phyloP scores from a whole-genome alignment of 257 asterid species.

The Nicotiana tomentosiformis region DNA sequence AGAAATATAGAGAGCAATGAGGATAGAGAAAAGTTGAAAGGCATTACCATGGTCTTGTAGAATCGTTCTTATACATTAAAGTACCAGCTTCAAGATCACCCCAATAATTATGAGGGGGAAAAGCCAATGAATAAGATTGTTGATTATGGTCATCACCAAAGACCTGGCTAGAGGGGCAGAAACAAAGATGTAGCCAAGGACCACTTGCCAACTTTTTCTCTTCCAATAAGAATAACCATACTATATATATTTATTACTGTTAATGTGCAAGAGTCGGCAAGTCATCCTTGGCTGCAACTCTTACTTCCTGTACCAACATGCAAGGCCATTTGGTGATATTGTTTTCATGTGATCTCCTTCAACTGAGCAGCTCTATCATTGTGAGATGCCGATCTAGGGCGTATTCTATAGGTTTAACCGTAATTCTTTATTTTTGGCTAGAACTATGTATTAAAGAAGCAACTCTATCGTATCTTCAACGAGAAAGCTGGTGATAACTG shows the following conservation, averaged over 20 bases:
- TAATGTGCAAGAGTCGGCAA: not conserved
- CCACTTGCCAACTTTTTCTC: slow-evolving; percentile 8
- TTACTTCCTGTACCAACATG: slow-evolving; percentile 8
- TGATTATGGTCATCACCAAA: not conserved
- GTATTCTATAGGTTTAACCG: too few species aligned
- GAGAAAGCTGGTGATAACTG: not conserved
- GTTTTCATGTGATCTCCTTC: too few species aligned
- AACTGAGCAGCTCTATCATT: not conserved
- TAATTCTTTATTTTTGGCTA: too few species aligned
- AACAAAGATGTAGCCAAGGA: slow-evolving; percentile 6
- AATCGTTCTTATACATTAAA: not conserved
- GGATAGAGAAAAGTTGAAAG: not conserved
- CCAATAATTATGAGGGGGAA: too few species aligned
- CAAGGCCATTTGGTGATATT: not conserved
- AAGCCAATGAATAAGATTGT: too few species aligned
- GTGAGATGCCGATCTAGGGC: too few species aligned
- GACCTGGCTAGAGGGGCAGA: slow-evolving; percentile 6
- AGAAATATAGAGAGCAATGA: not conserved
- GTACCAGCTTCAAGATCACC: too few species aligned
- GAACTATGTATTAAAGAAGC: too few species aligned
- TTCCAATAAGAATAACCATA: not conserved
- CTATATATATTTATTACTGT: too few species aligned
- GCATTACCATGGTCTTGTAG: not conserved
- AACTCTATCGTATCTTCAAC: not conserved
- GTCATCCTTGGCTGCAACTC: slow-evolving; percentile 16